Evolutionary conservation across 306 rosid genomes (phyloP).

Genomic region (Oemleria cerasiformis): DNA sequence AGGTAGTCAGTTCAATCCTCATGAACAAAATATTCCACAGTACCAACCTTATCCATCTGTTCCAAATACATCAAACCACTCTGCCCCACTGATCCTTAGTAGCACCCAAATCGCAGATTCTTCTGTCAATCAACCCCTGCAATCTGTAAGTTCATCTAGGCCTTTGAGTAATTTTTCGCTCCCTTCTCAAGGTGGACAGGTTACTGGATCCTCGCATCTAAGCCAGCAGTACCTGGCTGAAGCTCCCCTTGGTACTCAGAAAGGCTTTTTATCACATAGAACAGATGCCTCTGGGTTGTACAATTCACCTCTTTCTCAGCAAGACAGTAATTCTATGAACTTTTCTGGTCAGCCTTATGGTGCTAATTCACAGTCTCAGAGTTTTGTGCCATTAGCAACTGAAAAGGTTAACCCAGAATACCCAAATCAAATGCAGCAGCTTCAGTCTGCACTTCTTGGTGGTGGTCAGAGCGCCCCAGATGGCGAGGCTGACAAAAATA

Average conservation of each 20-base stretch:
- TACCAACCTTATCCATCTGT: conserved; percentile 71
- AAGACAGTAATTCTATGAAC: conserved; percentile 44
- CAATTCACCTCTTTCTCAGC: conserved; percentile 55
- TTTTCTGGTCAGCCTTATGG: conserved; percentile 52
- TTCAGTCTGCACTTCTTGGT: conserved; percentile 56
- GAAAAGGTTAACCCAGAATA: conserved; percentile 59
- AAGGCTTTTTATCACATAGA: conserved; percentile 54
- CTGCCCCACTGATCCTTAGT: conserved; percentile 48
- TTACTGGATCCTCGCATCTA: conserved; percentile 40
- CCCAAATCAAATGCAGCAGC: conserved; percentile 61
- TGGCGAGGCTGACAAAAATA: conserved; percentile 86
- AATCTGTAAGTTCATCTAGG: conserved; percentile 54
- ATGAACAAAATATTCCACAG: conserved; percentile 41
- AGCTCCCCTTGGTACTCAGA: conserved; percentile 46
- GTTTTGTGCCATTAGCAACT: conserved; percentile 40
- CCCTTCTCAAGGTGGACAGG: conserved; percentile 59
- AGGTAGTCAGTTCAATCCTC: conserved; percentile 54
- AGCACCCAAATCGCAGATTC: conserved; percentile 59
- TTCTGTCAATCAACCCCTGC: conserved; percentile 46
- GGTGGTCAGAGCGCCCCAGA: conserved; percentile 63
- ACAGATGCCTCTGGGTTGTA: conserved; percentile 57
- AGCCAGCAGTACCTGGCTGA: conserved; percentile 61
- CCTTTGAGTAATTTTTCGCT: conserved; percentile 43
- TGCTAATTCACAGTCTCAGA: conserved; percentile 52
- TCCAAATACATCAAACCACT: conserved; percentile 46